phyloP scores from a whole-genome alignment of 1,284 basidiomycete genomes.

The Phlebopus sp. region DNA sequence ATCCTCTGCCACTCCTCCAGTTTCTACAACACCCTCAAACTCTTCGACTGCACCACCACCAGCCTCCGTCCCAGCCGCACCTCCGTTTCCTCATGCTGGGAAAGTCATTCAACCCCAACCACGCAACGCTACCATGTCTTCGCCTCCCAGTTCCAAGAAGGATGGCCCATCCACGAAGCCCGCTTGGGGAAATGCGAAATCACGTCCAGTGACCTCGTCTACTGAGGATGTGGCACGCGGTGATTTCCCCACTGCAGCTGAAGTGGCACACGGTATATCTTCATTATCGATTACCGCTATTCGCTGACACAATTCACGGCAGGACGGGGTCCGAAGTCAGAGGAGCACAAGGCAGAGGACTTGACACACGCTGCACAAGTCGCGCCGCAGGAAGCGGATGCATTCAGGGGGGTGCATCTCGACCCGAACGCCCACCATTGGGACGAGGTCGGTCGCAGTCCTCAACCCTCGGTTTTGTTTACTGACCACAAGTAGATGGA shows the following conservation, averaged over 20 bases:
- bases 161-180: constrained; percentile 45
- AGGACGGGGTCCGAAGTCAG: constrained; percentile 24
- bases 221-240: constrained; percentile 42
- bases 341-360: constrained; percentile 37
- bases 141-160: constrained; percentile 39
- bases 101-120: constrained; percentile 72
- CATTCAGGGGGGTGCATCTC: constrained; percentile 87
- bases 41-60: constrained; percentile 37
- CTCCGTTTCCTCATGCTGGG: constrained; percentile 53
- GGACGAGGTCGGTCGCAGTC: constrained; percentile 76
- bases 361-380: constrained; percentile 43
- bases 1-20: constrained; percentile 59
- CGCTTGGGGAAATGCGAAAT: constrained; percentile 62
- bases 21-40: constrained; percentile 42
- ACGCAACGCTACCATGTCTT: constrained; percentile 37
- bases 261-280: constrained; percentile 75
- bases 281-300: constrained; percentile 1
- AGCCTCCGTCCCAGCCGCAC: constrained; percentile 35
- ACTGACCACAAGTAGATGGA: constrained; percentile 55
- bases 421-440: constrained; percentile 92
- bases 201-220: constrained; percentile 32
- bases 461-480: background rate
- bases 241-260: constrained; percentile 91
- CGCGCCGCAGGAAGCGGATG: constrained; percentile 77
- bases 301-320: constrained; percentile 10